Conservation (phyloP, 805 yeast genomes). For the Wickerhamiella kurtzmanii region DNA sequence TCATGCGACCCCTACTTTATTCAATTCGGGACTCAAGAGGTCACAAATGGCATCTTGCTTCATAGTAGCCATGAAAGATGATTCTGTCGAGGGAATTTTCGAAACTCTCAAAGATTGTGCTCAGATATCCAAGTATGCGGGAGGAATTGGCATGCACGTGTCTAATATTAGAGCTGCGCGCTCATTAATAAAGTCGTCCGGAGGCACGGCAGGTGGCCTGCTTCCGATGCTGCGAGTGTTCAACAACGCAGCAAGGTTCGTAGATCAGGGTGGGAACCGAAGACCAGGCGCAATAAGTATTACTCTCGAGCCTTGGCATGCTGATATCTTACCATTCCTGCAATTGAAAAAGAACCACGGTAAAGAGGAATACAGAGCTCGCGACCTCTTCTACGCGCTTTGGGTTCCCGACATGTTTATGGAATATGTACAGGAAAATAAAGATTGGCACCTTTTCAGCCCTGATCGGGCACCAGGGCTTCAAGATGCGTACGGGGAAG, state of each 20-base stretch:
- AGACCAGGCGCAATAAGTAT: conserved; percentile 93
- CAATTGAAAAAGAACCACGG: conserved; percentile 86
- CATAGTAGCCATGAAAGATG: conserved; percentile 76
- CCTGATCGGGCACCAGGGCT: conserved; percentile 79
- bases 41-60: conserved; percentile 84
- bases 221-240: conserved; percentile 90
- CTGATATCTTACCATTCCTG: conserved; percentile 69
- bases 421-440: conserved; percentile 64
- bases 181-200: conserved; percentile 28
- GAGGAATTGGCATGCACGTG: conserved; percentile 84
- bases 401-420: conserved; percentile 93
- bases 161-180: conserved; percentile 56
- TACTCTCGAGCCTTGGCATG: conserved; percentile 92
- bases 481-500: conserved; percentile 64
- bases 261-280: conserved; percentile 94
- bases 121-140: conserved; percentile 78
- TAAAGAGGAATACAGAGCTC: conserved; percentile 79
- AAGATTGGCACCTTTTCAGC: conserved; percentile 75
- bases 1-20: conserved; percentile 89
- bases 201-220: conserved; percentile 76
- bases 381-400: conserved; percentile 80
- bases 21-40: conserved; percentile 74
- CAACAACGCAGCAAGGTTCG: conserved; percentile 87
- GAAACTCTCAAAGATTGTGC: conserved; percentile 79
- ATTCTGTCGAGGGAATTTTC: conserved; percentile 86